Base-by-base conservation (phyloP, 2,329 filamentous ascomycete species). In the Arthrobotrys pseudoclavata region DNA sequence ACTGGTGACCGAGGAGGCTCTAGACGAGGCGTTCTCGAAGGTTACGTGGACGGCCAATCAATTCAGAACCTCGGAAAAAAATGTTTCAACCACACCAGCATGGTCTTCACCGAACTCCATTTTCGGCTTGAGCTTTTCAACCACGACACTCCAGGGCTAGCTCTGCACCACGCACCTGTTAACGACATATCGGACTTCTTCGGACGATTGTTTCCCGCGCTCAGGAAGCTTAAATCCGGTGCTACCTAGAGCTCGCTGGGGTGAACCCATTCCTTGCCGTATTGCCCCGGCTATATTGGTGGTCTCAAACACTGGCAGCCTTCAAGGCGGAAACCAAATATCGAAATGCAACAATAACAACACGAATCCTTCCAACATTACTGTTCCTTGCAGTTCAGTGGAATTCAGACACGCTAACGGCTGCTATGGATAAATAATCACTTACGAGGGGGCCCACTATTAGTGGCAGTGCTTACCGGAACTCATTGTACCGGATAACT, bases 21-120 rank as follows among this genome's bases (percentile, higher is more conserved):
- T 18, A 7, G 9, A n/a, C 61, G 31, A 72, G 69, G 69, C 61
- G 15, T 60, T 45, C 29, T 40, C 34, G 61, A 13, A 67, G 40
- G 69, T 72, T 71, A 60, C 7, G 9, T 29, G 13, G 37, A 4
- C 7, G 37, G 37, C 37, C 13, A 42, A 42, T 13, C 15, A 42
- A 42, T n/a, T 42, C 37, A n/a, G 37, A 42, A 42, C 5, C 1
- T 10, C 12, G 31, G 6, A 34, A 34, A 34, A n/a, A n/a, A n/a
- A n/a, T n/a, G n/a, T n/a, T n/a, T n/a, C n/a, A n/a, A n/a, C n/a
- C n/a, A n/a, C n/a, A n/a, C n/a, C n/a, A n/a, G n/a, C n/a, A n/a
- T n/a, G n/a, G n/a, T n/a, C 29, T 7, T 7, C 7, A 31, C 29
- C 29, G 7, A 31, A 31, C 29, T 31, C 29, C 3, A 31, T 7